phyloP scores from a whole-genome alignment of 2,329 filamentous ascomycete genomes.

The Sclerotinia nivalis region DNA sequence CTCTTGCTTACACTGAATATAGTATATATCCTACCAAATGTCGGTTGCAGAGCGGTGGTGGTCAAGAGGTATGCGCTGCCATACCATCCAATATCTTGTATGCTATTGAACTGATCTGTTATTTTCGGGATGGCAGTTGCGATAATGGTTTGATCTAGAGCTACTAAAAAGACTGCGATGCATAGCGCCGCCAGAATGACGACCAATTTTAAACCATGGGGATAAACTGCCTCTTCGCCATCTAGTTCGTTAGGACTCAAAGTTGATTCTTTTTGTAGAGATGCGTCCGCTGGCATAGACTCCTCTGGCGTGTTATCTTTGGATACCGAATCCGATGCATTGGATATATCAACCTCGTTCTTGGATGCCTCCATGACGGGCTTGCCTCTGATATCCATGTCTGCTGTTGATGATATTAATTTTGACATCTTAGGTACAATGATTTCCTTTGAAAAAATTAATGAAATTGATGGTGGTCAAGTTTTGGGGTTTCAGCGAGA shows the following conservation, averaged over 20 bases:
- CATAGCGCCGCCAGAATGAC: slow-evolving; percentile 38
- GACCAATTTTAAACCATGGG: slow-evolving; percentile 33
- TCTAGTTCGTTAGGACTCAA: not conserved
- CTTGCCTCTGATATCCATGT: not conserved
- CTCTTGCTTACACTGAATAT: slow-evolving; percentile 30
- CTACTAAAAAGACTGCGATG: slow-evolving; percentile 38
- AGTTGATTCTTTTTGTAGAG: slow-evolving; percentile 7
- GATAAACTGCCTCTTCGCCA: slow-evolving; percentile 21
- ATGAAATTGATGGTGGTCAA: not conserved
- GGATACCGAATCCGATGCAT: not conserved
- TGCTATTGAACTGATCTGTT: slow-evolving; percentile 44
- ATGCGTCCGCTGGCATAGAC: not conserved
- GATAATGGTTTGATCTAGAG: slow-evolving; percentile 42
- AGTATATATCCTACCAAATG: slow-evolving; percentile 41
- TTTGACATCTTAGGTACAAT: not conserved
- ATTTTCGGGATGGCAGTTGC: slow-evolving; percentile 46
- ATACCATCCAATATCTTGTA: slow-evolving; percentile 50
- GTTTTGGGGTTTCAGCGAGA: not conserved
- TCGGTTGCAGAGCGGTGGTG: slow-evolving; percentile 40
- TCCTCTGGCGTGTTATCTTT: not conserved
- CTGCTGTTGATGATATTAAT: not conserved
- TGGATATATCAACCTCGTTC: not conserved
- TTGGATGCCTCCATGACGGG: not conserved
- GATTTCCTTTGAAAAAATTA: not conserved
- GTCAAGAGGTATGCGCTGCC: slow-evolving; percentile 45